Percentiles rank a stretch among this genome's conserved stretches.
Conservation (phyloP, 225 moss, liverwort and hornwort species). For the Ulota crispa region DNA sequence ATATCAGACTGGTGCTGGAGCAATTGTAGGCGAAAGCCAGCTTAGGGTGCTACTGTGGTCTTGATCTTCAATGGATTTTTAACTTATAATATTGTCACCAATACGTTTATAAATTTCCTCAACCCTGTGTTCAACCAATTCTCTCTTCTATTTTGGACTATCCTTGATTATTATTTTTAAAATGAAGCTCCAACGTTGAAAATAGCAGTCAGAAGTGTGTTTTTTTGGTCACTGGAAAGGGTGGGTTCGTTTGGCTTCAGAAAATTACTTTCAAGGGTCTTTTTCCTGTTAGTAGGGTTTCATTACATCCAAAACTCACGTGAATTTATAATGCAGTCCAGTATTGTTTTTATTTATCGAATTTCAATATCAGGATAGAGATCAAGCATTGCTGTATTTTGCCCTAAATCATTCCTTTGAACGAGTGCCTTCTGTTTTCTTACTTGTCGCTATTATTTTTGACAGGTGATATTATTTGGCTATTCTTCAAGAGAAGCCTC, state of each 20-base stretch:
- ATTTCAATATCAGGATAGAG: not conserved
- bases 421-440: not conserved
- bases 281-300: not conserved
- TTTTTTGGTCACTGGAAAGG: not conserved
- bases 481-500: conserved; percentile 9
- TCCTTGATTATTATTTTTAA: not conserved
- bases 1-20: not conserved
- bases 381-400: not conserved
- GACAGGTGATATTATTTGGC: conserved; percentile 11
- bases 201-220: not conserved
- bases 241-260: not conserved
- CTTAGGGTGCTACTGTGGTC: not conserved
- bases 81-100: not conserved
- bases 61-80: not conserved
- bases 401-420: not conserved
- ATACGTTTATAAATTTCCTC: not conserved
- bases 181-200: not conserved
- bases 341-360: not conserved
- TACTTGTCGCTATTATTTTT: not conserved
- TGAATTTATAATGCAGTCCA: not conserved
- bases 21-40: not conserved
- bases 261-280: conserved; percentile 2
- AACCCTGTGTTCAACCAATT: not conserved
- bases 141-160: not conserved
- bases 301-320: not conserved